phyloP scores from a whole-genome alignment of 1,139 yeast species.

The Pichia sp. region DNA sequence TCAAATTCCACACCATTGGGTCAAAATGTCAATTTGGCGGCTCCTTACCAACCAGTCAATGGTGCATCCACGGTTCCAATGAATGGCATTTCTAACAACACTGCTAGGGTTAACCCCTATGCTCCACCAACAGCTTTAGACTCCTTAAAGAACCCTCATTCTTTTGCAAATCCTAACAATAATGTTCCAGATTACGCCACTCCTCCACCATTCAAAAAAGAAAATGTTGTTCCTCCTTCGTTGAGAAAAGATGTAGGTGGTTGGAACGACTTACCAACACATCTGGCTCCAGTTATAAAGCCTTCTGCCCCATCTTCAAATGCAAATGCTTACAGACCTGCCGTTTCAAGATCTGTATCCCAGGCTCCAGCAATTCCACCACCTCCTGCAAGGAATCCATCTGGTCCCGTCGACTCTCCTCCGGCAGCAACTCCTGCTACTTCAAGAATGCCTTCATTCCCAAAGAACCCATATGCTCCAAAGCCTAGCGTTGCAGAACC shows the following conservation, averaged over 20 bases:
- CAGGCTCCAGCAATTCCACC: conserved; percentile 29
- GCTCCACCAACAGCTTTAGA: conserved; percentile 33
- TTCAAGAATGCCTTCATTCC: conserved; percentile 12
- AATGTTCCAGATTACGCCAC: conserved; percentile 6
- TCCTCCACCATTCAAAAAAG: conserved; percentile 25
- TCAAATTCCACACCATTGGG: background rate
- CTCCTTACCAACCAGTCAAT: background rate
- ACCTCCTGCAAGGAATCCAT: conserved; percentile 24
- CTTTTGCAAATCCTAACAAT: conserved; percentile 5
- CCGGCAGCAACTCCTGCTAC: conserved; percentile 3
- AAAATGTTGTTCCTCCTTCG: conserved; percentile 33
- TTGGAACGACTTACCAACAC: conserved; percentile 91
- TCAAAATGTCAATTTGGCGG: background rate
- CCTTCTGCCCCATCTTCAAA: conserved; percentile 25
- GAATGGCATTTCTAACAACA: background rate
- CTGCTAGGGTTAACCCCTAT: conserved; percentile 25
- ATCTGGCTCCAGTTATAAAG: conserved; percentile 38
- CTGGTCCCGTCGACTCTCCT: conserved; percentile 16
- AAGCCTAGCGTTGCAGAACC: conserved; percentile 26
- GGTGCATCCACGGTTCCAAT: background rate
- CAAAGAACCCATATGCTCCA: conserved; percentile 32
- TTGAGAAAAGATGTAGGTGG: conserved; percentile 69
- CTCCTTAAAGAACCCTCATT: conserved; percentile 25
- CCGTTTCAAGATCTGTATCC: conserved; percentile 23
- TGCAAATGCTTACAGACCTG: conserved; percentile 16